Evolutionary conservation across 257 asterid species (phyloP).

Genomic region (Coffea canephora): DNA sequence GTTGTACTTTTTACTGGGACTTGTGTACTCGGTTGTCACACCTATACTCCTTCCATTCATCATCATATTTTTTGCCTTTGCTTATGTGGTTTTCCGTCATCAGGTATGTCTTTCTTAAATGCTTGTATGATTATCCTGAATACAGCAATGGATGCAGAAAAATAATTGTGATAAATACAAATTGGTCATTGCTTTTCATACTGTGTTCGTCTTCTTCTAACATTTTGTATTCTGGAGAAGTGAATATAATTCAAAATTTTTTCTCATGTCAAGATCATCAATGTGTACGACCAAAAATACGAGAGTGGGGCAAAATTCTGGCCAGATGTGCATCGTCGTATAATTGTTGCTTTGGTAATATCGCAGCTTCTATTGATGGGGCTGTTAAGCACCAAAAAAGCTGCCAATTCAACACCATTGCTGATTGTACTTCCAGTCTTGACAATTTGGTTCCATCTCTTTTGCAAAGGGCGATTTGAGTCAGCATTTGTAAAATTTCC

Average conservation of each 20-base stretch:
- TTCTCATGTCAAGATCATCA: constrained; percentile 61
- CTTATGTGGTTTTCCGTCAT: constrained; percentile 73
- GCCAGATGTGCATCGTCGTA: constrained; percentile 88
- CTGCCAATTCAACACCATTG: constrained; percentile 55
- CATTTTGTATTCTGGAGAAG: background rate
- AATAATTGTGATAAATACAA: background rate
- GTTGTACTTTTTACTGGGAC: constrained; percentile 75
- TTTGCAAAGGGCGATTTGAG: constrained; percentile 75
- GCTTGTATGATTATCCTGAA: constrained; percentile 4
- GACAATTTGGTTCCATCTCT: constrained; percentile 72
- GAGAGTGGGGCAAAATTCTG: constrained; percentile 89
- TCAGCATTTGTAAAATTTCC: constrained; percentile 69
- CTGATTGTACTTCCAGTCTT: constrained; percentile 60
- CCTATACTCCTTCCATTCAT: constrained; percentile 85
- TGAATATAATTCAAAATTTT: background rate
- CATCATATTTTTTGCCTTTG: constrained; percentile 69
- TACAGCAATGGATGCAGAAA: background rate
- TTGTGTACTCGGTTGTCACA: constrained; percentile 65
- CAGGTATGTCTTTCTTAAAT: constrained; percentile 50
- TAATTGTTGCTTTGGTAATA: constrained; percentile 56
- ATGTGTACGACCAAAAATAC: constrained; percentile 79
- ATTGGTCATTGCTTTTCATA: background rate
- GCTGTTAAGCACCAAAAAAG: constrained; percentile 58
- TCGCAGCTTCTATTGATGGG: constrained; percentile 79
- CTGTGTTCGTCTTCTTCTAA: background rate